phyloP scores from a whole-genome alignment of 176 grass and related monocot genomes.

The Bonia amplexicaulis region DNA sequence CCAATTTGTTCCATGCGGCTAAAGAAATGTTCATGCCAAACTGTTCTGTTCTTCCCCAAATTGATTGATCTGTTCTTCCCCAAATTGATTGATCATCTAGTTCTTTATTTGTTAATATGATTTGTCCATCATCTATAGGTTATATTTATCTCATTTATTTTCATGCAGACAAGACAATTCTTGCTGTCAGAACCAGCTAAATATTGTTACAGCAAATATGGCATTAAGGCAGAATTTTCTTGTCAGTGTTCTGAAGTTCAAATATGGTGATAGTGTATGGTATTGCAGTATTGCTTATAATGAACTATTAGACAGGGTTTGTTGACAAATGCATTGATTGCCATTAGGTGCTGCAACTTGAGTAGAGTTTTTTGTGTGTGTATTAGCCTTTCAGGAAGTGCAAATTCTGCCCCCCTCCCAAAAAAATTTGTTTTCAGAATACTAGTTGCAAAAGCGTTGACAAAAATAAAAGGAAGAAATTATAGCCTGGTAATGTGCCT shows the following conservation, averaged over 20 bases:
- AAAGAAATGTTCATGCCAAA: neutral
- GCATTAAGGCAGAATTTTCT: neutral
- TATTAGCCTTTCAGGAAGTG: neutral
- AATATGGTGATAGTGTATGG: neutral
- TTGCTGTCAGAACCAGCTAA: neutral
- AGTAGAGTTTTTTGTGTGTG: neutral
- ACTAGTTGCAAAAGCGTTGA: neutral
- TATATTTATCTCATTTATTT: neutral
- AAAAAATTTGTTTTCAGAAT: neutral
- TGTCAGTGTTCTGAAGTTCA: neutral
- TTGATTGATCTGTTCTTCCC: neutral
- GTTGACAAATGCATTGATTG: neutral
- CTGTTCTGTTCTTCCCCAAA: neutral
- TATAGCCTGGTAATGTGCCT: neutral
- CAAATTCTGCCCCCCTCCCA: neutral
- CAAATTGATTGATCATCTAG: neutral
- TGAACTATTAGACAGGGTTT: neutral
- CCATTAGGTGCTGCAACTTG: neutral
- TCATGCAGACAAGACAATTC: neutral
- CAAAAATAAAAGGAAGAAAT: neutral
- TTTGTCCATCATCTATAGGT: neutral
- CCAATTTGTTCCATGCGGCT: neutral
- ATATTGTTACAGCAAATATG: neutral
- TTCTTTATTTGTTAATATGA: neutral
- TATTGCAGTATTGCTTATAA: neutral